Evolutionary conservation across 768 basidiomycete species (phyloP), one percentile per base, ranked within the genome.

Genomic region (Xerocomellus intermedius): DNA sequence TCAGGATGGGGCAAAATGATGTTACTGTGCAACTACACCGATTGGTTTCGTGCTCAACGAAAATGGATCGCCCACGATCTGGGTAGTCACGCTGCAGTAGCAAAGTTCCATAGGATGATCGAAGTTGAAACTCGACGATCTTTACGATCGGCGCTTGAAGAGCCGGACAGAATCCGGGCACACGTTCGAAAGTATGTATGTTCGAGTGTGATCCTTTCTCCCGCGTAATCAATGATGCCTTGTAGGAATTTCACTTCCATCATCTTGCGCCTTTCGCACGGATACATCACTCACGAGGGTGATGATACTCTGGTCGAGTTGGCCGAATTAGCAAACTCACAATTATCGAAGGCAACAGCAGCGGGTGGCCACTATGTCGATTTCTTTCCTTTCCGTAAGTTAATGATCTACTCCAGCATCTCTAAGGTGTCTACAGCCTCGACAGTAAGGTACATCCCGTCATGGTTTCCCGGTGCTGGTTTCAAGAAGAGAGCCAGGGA

Each of bases 221-320:
- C 12, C 4, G 5, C 8, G 1, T 9, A 22, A 14, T 21, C 30
- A 4, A 49, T 16, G 17, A 8, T 21, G n/a, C 12, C 5, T 9
- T 5, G 9, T 46, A 51, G 49, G 12, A 9, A 21, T 17, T 51
- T 45, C 13, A 41, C 24, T 12, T 57, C 73, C 3, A 58, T 74
- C 16, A 67, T 72, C 5, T 67, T 78, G 32, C 69, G 69, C 30
- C 59, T 75, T 14, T 68, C 69, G 0, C 79, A 78, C 52, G 78
- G 78, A 2, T 75, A 77, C 50, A 62, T 74, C 13, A 69, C 74
- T 19, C 51, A 64, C 50, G 54, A 68, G 2, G 69, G 67, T 10
- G 58, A 76, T 9, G 77, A 80, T 42, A 70, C 67, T 42, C 72
- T 75, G 39, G 61, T 77, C 38, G 54, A 50, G 8, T 52, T 71